These are phyloP conservation scores for Ceraceosorus bombacis DNA, from an alignment of 1,284 basidiomycete species.

Conservation along the genomic window DNA sequence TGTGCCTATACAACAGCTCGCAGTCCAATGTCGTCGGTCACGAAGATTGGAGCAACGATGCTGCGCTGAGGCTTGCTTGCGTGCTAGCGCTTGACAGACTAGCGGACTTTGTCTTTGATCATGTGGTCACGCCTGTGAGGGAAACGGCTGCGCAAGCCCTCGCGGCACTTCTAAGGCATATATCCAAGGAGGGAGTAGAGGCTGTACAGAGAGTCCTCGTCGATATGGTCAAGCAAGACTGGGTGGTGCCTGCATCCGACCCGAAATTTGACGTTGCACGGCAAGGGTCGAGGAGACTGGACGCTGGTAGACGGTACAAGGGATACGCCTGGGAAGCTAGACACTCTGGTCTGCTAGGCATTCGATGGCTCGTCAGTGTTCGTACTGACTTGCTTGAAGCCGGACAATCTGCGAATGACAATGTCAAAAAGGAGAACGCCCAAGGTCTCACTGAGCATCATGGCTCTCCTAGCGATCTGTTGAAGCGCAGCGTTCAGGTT, in stretches of 20 bases:
- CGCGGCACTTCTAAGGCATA: constrained; percentile 67
- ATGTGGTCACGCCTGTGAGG: constrained; percentile 91
- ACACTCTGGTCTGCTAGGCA: constrained; percentile 88
- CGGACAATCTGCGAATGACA: background rate
- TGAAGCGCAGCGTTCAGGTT: constrained; percentile 2
- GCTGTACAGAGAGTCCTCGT: constrained; percentile 78
- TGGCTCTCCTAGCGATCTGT: too few relatives aligned
- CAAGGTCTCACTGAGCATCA: too few relatives aligned
- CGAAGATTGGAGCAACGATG: constrained; percentile 77
- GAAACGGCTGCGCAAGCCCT: constrained; percentile 93
- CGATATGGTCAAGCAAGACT: constrained; percentile 87
- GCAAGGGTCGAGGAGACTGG: constrained; percentile 30
- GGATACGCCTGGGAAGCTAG: constrained; percentile 90
- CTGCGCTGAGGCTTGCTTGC: constrained; percentile 77
- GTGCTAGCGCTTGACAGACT: constrained; percentile 94
- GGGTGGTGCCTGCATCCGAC: constrained; percentile 18
- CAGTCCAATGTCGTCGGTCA: constrained; percentile 51
- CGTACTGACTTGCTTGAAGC: constrained; percentile 65
- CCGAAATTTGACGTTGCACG: background rate
- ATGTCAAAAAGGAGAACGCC: too few relatives aligned
- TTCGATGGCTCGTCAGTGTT: constrained; percentile 96
- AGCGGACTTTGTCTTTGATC: constrained; percentile 94
- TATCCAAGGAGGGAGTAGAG: constrained; percentile 62
- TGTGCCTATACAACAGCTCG: constrained; percentile 35
- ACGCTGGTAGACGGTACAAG: constrained; percentile 50